Evolutionary conservation across 192 early-diverging fungal species (phyloP).

Genomic region (Backusella sp.): DNA sequence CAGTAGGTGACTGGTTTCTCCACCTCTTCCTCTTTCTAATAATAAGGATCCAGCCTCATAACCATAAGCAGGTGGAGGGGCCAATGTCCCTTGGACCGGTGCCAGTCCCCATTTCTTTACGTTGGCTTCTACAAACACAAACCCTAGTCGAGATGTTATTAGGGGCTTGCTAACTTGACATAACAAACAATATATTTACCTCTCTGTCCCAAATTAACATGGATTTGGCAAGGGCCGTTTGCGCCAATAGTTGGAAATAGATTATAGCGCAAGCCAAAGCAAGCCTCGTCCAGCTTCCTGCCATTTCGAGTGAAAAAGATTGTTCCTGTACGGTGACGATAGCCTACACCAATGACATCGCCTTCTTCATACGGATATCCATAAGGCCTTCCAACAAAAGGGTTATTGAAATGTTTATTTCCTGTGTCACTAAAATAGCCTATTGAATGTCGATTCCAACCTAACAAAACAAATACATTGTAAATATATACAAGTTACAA

Average conservation of each 20-base stretch:
- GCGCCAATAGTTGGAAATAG: slow-evolving; percentile 65
- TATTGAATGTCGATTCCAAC: slow-evolving; percentile 76
- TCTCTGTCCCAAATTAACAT: slow-evolving; percentile 75
- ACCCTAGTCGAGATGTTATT: slow-evolving; percentile 42
- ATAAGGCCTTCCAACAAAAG: slow-evolving; percentile 60
- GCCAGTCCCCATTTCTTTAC: slow-evolving; percentile 84
- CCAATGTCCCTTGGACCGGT: slow-evolving; percentile 62
- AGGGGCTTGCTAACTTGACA: not conserved
- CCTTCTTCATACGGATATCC: slow-evolving; percentile 68
- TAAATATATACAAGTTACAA: not conserved
- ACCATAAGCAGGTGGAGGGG: slow-evolving; percentile 75
- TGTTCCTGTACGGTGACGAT: slow-evolving; percentile 69
- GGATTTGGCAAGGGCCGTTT: slow-evolving; percentile 54
- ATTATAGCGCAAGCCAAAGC: slow-evolving; percentile 69
- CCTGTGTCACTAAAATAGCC: slow-evolving; percentile 70
- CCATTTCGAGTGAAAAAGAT: slow-evolving; percentile 80
- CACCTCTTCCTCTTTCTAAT: slow-evolving; percentile 9
- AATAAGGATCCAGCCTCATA: slow-evolving; percentile 38
- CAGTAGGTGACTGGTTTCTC: slow-evolving; percentile 8
- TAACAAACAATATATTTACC: not conserved
- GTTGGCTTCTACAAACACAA: slow-evolving; percentile 81
- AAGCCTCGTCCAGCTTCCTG: slow-evolving; percentile 64
- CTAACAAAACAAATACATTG: slow-evolving; percentile 24
- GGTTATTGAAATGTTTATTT: slow-evolving; percentile 64
- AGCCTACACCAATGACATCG: slow-evolving; percentile 78